phyloP scores from a whole-genome alignment of 176 grass and related monocot species.

The Areca catechu region DNA sequence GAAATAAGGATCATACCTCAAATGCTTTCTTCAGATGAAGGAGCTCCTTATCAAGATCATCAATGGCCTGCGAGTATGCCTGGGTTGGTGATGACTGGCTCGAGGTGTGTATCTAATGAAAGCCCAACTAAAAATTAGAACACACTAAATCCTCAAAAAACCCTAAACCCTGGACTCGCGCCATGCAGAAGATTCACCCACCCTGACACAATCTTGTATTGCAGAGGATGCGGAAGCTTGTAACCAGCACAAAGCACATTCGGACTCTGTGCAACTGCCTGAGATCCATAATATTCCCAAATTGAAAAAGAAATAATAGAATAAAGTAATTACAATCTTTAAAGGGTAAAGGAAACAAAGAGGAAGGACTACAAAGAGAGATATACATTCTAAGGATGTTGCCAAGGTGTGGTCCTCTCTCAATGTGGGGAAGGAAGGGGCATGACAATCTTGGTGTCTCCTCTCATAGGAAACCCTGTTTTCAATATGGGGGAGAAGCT shows the following conservation, averaged over 20 bases:
- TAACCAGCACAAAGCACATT: constrained; percentile 48
- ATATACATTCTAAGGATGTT: constrained; percentile 41
- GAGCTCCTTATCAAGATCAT: constrained; percentile 47
- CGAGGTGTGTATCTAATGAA: constrained; percentile 29
- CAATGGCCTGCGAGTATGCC: constrained; percentile 37
- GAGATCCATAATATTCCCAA: too few species aligned
- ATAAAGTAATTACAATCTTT: too few species aligned
- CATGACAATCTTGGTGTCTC: constrained; percentile 49
- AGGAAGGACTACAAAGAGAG: background rate
- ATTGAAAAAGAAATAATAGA: too few species aligned
- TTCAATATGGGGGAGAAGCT: background rate
- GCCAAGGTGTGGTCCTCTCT: constrained; percentile 46
- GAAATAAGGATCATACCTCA: constrained; percentile 15
- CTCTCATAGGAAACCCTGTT: constrained; percentile 47
- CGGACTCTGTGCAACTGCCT: constrained; percentile 44
- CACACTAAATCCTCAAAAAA: constrained; percentile 1
- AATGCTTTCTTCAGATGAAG: constrained; percentile 27
- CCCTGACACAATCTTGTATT: constrained; percentile 52
- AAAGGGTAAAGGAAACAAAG: background rate
- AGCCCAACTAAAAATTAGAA: constrained; percentile 2
- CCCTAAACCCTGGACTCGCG: background rate
- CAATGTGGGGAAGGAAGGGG: constrained; percentile 34
- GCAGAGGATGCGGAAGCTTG: constrained; percentile 47
- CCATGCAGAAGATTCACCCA: constrained; percentile 2
- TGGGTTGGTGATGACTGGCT: constrained; percentile 41